phyloP scores from a whole-genome alignment of 176 grass and related monocot species.

The Aechmea fasciata region DNA sequence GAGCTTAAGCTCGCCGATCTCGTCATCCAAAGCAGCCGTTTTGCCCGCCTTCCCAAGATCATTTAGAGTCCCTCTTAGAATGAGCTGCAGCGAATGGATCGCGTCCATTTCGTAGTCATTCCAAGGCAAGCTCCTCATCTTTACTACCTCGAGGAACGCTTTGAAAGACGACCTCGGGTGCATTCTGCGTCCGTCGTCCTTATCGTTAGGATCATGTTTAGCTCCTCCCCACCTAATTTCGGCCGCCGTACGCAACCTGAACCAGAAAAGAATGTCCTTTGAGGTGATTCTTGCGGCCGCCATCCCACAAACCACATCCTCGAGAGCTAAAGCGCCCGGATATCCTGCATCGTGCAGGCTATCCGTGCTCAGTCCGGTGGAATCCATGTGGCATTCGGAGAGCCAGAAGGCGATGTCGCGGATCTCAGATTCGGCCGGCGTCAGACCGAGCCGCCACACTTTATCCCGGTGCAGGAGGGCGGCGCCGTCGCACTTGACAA shows the following conservation, averaged over 20 bases:
- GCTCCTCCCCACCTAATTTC: slow-evolving; percentile 92
- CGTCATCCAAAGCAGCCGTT: slow-evolving; percentile 37
- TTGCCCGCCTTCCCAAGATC: slow-evolving; percentile 12
- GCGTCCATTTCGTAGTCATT: slow-evolving; percentile 93
- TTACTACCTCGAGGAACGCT: slow-evolving; percentile 91
- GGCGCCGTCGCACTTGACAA: slow-evolving; percentile 70
- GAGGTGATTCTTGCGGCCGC: slow-evolving; percentile 79
- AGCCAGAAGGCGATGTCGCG: slow-evolving; percentile 70
- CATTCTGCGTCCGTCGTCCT: slow-evolving; percentile 82
- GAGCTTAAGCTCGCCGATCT: slow-evolving; percentile 63
- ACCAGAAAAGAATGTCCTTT: slow-evolving; percentile 86
- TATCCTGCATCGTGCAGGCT: slow-evolving; percentile 90
- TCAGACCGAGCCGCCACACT: slow-evolving; percentile 47
- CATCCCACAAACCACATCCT: slow-evolving; percentile 75
- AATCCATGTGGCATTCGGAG: slow-evolving; percentile 67
- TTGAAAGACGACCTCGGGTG: slow-evolving; percentile 86
- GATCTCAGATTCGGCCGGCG: slow-evolving; percentile 71
- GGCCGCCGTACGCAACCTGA: slow-evolving; percentile 70
- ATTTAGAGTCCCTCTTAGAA: slow-evolving; percentile 62
- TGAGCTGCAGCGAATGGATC: slow-evolving; percentile 90
- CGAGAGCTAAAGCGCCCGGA: slow-evolving; percentile 58
- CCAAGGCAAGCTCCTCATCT: slow-evolving; percentile 79
- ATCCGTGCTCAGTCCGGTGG: slow-evolving; percentile 90
- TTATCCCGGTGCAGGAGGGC: slow-evolving; percentile 66
- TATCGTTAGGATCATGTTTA: slow-evolving; percentile 60